Conservation (phyloP, 768 basidiomycete genomes). For the Amyloporia xantha region DNA sequence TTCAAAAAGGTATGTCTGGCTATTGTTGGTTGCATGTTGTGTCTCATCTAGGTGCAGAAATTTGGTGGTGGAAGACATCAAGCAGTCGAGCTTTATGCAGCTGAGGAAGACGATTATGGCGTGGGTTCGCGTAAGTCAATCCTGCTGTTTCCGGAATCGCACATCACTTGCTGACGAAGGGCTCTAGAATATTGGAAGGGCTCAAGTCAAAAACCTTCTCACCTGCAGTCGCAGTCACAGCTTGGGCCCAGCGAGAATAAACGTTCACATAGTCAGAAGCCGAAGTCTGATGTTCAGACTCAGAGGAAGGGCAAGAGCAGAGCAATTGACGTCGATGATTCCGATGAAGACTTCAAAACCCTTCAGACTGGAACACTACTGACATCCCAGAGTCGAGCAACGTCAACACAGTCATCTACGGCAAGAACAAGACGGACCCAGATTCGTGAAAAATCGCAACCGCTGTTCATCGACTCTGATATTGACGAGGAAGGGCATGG, state of each 20-base stretch:
- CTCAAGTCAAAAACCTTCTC: constrained; percentile 14
- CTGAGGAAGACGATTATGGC: constrained; percentile 47
- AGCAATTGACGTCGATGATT: constrained; percentile 32
- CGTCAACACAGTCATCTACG: constrained; percentile 2
- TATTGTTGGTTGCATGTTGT: background rate
- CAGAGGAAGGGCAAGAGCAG: constrained; percentile 17
- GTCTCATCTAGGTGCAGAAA: constrained; percentile 30
- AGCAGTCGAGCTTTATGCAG: constrained; percentile 46
- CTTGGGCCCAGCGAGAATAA: constrained; percentile 8
- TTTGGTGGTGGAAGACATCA: constrained; percentile 19
- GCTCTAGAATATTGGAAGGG: constrained; percentile 53
- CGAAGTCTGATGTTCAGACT: constrained; percentile 7
- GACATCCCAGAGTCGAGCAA: background rate
- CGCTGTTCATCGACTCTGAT: constrained; percentile 38
- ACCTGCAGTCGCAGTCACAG: constrained; percentile 2
- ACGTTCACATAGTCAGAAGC: constrained; percentile 14
- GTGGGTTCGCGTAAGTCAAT: constrained; percentile 41
- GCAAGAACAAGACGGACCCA: constrained; percentile 16
- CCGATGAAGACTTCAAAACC: constrained; percentile 28
- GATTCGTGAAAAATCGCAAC: constrained; percentile 28
- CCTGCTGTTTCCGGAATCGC: no score
- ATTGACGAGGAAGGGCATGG: constrained; percentile 3
- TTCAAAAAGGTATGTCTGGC: constrained; percentile 56
- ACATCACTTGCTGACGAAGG: constrained; percentile 5
- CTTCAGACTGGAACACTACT: constrained; percentile 6